Base-by-base conservation (phyloP, 768 basidiomycete genomes). In the Sistotremastrum niveocremeum region DNA sequence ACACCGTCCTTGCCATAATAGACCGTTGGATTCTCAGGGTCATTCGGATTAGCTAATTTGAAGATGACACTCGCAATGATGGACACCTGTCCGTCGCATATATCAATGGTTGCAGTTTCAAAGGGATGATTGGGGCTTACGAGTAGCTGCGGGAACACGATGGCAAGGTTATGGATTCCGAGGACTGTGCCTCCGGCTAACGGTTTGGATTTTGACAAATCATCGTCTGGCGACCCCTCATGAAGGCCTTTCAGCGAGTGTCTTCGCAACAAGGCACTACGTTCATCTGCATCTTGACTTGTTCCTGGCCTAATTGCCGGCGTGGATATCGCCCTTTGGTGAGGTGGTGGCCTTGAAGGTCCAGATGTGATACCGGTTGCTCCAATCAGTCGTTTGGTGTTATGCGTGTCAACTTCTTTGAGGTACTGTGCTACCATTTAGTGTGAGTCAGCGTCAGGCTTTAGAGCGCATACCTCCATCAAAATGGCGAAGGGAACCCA, bases 401-500 rank as follows among this genome's bases (percentile, higher is more conserved):
- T 20, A 20, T 20, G 20, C 20, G 20, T 20, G 20, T 20, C 20
- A 20, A 20, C 20, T 20, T 60, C 58, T 51, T 61, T 59, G 40
- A 62, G 46, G 50, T 58, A 62, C 57, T 59, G 46, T 36, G n/a
- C 81, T 88, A 50, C 32, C 42, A 6, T 41, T 39, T 20, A 41
- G 38, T 51, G 39, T 37, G 8, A 32, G 6, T 43, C 37, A 20
- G 37, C 38, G 2, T 37, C 35, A 10, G 12, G 33, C 41, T 39
- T 20, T 5, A 34, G 33, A 34, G 30, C 4, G 54, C 73, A 42
- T 51, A 77, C 89, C 77, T 93, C 91, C 91, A 97, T 97, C 63
- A 97, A 88, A 56, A 95, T 90, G 12, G 91, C 85, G 54, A 95
- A 95, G 2, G 91, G 91, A 10, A 88, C 87, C 93, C 93, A 95